Base-by-base conservation (phyloP, 192 early-diverging fungal genomes). In the Coemansia sp. region DNA sequence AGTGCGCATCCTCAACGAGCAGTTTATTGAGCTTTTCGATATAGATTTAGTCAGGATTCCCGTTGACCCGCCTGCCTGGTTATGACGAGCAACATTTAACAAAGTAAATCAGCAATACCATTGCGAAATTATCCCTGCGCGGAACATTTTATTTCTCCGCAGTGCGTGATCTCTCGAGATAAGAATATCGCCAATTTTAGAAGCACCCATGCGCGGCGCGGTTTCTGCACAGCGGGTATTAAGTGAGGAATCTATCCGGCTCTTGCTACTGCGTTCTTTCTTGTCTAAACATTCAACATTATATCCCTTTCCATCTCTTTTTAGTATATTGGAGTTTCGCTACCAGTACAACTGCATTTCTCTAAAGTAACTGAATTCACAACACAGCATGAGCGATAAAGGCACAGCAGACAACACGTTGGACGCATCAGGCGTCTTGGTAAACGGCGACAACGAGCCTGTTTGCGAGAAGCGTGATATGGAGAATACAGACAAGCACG, bases 21-120 rank as follows among this genome's bases (percentile, higher is more conserved):
- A 94, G 69, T 93, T 94, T 73, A 92, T 95, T 61, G 93, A 92
- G 70, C 66, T 98, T 24, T 99, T 99, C 82, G 97, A 99, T 72
- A 97, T 92, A 5, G 97, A 99, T 81, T 78, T 99, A 45, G 95
- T 98, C 6, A 64, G 89, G 19, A 84, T 92, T 21, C 93, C 93
- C 10, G 79, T 86, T 25, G 87, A 87, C 59, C 90, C 90, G 51
- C 82, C 82, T 24, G 84, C 82, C 27, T 94, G 93, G 93, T 79
- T 94, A 0, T 94, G 66, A 52, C 32, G 32, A 35, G 32, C 32
- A 35, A 6, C 32, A 35, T 35, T 35, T 35, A 35, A 35, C 32
- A 35, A 35, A 35, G 32, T 35, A 35, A 35, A 47, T 17, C 14
- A 47, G 43, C 43, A 47, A 47, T 45, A 45, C 15, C 14, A 47